Percentiles rank a stretch among this genome's conserved stretches.
These are phyloP conservation scores for Lasiosphaeriaceae sp. DNA, from an alignment of 495 filamentous ascomycete species.

Conservation along the genomic window DNA sequence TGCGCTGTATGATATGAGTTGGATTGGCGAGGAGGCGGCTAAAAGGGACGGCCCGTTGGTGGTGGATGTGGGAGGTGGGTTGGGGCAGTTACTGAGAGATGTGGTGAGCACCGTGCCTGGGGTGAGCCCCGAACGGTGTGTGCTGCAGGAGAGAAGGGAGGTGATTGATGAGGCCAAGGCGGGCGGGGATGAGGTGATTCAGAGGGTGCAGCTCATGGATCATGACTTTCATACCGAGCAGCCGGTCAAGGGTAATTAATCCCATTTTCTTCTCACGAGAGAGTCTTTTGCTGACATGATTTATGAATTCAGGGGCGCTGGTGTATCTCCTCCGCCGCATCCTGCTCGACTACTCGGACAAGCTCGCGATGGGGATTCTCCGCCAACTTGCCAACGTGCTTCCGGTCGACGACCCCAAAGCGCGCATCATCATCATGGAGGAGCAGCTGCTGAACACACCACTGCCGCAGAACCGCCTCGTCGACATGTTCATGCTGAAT, in stretches of 20 bases:
- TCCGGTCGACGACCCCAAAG: constrained; percentile 18
- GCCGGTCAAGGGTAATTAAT: constrained; percentile 31
- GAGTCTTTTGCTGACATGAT: background rate
- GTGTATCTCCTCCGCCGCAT: constrained; percentile 49
- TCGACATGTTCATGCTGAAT: constrained; percentile 32
- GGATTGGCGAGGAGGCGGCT: constrained; percentile 19
- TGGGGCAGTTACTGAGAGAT: constrained; percentile 42
- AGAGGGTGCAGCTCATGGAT: constrained; percentile 30
- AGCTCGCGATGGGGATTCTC: constrained; percentile 34
- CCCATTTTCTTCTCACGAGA: background rate
- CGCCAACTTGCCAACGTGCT: constrained; percentile 37
- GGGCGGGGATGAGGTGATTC: constrained; percentile 12
- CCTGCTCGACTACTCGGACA: constrained; percentile 50
- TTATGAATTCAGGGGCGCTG: constrained; percentile 33
- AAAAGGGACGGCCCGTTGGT: constrained; percentile 18
- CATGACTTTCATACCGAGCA: constrained; percentile 43
- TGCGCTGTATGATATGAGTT: constrained; percentile 22
- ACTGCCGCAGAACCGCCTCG: constrained; percentile 18
- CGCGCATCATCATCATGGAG: constrained; percentile 29
- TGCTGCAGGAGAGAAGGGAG: constrained; percentile 44
- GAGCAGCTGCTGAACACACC: constrained; percentile 18
- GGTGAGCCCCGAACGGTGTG: constrained; percentile 25
- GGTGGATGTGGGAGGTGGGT: constrained; percentile 49
- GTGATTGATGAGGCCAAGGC: constrained; percentile 32
- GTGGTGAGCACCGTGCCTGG: constrained; percentile 31